Conservation (phyloP, 495 filamentous ascomycete genomes). For the Podospora conica region DNA sequence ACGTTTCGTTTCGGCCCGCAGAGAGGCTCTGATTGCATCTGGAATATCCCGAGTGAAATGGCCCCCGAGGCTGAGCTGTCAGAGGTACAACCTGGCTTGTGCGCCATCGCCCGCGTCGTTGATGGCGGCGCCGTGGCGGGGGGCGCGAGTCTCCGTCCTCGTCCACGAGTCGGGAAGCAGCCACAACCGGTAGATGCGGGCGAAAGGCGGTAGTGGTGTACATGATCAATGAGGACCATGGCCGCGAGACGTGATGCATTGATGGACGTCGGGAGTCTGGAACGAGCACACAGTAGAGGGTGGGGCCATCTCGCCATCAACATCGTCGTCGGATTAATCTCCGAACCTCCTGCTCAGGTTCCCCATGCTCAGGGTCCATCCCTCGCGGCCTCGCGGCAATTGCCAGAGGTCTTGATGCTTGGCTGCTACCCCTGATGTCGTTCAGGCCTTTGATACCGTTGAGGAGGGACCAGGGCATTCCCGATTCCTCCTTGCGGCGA, state of each 20-base stretch:
- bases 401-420: not conserved
- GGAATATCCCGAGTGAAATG: not conserved
- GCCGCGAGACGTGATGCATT: not conserved
- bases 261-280: not conserved
- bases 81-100: not conserved
- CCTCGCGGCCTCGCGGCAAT: not conserved
- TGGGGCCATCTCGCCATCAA: too few relatives aligned
- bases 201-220: not conserved
- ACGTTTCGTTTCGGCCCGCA: not conserved
- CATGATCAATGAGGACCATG: not conserved
- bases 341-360: not conserved
- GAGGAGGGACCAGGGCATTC: not conserved
- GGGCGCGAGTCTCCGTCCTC: not conserved
- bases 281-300: too few relatives aligned
- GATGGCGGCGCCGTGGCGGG: too few relatives aligned
- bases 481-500: slow-evolving; percentile 4
- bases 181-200: slow-evolving; percentile 11
- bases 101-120: not conserved
- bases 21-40: not conserved
- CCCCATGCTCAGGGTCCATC: not conserved
- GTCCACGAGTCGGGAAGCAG: slow-evolving; percentile 12
- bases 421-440: not conserved
- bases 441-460: not conserved
- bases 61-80: not conserved
- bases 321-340: not conserved